Base-by-base conservation (phyloP, 1,284 basidiomycete genomes). In the Pholiota adiposa region DNA sequence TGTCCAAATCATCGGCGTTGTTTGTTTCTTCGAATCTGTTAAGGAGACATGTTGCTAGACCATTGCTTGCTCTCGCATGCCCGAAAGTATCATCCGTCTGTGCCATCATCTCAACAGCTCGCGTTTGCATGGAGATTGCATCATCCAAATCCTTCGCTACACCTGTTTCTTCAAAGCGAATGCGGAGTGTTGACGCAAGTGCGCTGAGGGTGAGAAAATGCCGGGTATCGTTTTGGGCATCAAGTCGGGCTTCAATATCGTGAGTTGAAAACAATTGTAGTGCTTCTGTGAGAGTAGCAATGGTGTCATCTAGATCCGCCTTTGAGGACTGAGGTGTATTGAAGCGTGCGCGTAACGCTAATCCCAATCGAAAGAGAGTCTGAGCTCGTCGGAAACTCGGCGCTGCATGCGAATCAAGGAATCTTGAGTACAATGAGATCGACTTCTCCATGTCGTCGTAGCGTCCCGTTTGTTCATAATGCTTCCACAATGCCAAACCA, bases 401-500 rank as follows among this genome's bases (percentile, higher is more conserved):
- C 4, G 36, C 14, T 6, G 50, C 5, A 16, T 51, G 33, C 16
- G 33, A 21, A n/a, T 51, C 50, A 21, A 51, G 31, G n/a, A 36
- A 38, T 14, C 23, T 7, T 14, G 50, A 25, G n/a, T 44, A 34
- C 40, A 54, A 31, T n/a, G n/a, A 11, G 29, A 54, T 54, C n/a
- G 52, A 27, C 2, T 43, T 16, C 12, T 54, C 41, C 27, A 54
- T 2, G 12, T 54, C 52, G 5, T 54, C 29, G 12, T 19, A 31
- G 16, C 21, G n/a, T 5, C 52, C 52, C 6, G 14, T n/a, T 29
- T 54, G 52, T 12, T 44, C 40, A 21, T 44, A 54, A 9, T 23
- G 38, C 18, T 31, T 43, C 52, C 52, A 54, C 27, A 54, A 44
- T 14, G 52, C 52, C 4, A 54, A 21, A 1, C 52, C 52, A 31